Evolutionary conservation across 2,329 filamentous ascomycete genomes (phyloP).

Genomic region (Fusarium bulbicola): DNA sequence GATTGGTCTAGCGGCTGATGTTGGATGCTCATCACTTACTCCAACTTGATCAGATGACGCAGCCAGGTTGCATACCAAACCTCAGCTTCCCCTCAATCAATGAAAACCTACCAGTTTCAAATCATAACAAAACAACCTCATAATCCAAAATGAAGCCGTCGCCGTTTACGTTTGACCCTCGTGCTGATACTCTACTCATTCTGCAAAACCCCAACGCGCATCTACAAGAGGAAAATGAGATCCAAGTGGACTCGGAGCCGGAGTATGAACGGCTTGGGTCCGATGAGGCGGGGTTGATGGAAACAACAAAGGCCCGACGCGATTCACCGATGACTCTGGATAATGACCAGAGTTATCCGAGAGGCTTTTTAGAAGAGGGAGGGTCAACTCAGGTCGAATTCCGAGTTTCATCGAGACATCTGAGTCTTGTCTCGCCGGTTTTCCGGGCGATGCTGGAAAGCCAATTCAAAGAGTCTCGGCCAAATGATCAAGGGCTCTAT

Average conservation of each 20-base stretch:
- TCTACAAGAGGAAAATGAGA: not conserved
- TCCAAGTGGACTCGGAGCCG: constrained; percentile 12
- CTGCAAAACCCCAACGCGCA: constrained; percentile 7
- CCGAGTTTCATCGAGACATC: constrained; percentile 21
- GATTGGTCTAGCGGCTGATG: constrained; percentile 13
- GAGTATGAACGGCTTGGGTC: constrained; percentile 11
- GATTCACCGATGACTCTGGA: constrained; percentile 19
- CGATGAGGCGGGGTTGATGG: constrained; percentile 4
- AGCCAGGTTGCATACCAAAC: constrained; percentile 16
- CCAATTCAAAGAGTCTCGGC: constrained; percentile 6
- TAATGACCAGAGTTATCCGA: constrained; percentile 10
- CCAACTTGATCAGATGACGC: constrained; percentile 28
- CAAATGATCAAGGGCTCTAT: constrained; percentile 2
- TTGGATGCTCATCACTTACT: constrained; percentile 14
- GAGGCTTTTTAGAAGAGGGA: not conserved
- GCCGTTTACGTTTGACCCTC: constrained; percentile 17
- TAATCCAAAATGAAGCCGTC: constrained; percentile 13
- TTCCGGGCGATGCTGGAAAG: constrained; percentile 27
- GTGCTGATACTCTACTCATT: constrained; percentile 17
- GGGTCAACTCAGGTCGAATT: constrained; percentile 5
- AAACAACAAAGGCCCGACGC: constrained; percentile 4
- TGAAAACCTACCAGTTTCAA: not conserved
- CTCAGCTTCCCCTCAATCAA: constrained; percentile 21
- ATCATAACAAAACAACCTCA: not conserved
- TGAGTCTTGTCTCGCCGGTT: constrained; percentile 24